Percentiles rank a stretch among this genome's conserved stretches.
Conservation (phyloP, 2,329 filamentous ascomycete genomes). For the Gnomoniopsis sp. region DNA sequence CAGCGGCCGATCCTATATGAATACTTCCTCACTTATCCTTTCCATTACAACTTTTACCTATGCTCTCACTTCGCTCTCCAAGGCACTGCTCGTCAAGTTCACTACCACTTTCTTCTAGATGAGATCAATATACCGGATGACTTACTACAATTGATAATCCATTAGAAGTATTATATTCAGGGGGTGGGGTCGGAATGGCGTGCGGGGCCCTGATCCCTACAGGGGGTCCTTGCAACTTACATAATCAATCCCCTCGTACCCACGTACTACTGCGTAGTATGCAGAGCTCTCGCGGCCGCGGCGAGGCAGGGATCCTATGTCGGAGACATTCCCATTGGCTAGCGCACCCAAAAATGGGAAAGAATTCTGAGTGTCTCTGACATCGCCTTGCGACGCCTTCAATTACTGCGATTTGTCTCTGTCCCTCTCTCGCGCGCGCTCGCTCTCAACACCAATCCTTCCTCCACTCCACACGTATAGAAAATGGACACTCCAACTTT, state of each 20-base stretch:
- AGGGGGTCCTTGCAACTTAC: no score
- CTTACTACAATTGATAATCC: slow-evolving; percentile 81
- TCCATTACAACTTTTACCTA: slow-evolving; percentile 82
- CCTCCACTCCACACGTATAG: not conserved
- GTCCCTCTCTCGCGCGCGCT: not conserved
- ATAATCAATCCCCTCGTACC: no score
- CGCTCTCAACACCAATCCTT: not conserved
- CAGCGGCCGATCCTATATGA: no score
- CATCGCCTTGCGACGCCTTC: not conserved
- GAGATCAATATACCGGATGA: slow-evolving; percentile 67
- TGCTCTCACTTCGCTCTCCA: slow-evolving; percentile 73
- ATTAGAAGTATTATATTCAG: slow-evolving; percentile 95
- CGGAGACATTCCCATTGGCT: not conserved
- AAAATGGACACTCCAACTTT: slow-evolving; percentile 24
- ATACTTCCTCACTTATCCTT: slow-evolving; percentile 91
- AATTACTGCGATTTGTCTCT: not conserved
- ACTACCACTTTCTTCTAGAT: slow-evolving; percentile 87
- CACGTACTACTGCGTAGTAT: no score
- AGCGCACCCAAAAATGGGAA: not conserved
- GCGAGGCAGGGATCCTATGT: not conserved
- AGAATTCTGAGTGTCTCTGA: slow-evolving; percentile 8
- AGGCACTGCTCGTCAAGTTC: slow-evolving; percentile 86
- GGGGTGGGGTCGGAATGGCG: no score
- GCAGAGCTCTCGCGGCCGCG: no score
- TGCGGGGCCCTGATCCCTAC: no score